phyloP scores from a whole-genome alignment of 306 rosid genomes.

The Quillaja saponaria region DNA sequence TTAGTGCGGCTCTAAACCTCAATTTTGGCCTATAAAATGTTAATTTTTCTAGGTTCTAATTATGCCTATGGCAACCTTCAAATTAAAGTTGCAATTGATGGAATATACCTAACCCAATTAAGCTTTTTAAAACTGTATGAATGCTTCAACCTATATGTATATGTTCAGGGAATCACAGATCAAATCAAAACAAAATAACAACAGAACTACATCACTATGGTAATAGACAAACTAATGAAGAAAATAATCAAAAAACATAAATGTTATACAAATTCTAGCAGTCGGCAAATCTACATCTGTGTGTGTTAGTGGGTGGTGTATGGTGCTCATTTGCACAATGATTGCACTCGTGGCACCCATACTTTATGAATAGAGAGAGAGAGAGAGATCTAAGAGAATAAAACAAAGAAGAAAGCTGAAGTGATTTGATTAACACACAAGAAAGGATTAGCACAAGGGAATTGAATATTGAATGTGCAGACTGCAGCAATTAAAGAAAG shows the following conservation, averaged over 20 bases:
- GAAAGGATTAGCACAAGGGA: conserved; percentile 41
- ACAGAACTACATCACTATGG: too few relatives aligned
- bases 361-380: conserved; percentile 48
- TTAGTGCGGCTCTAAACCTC: conserved; percentile 54
- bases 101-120: too few relatives aligned
- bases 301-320: conserved; percentile 44
- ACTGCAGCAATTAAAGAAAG: conserved; percentile 25
- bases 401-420: conserved; percentile 37
- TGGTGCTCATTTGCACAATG: conserved; percentile 65
- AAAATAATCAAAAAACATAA: conserved; percentile 1
- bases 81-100: conserved; percentile 26
- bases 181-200: neutral
- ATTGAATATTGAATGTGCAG: too few relatives aligned
- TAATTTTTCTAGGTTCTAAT: conserved; percentile 23
- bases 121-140: too few relatives aligned
- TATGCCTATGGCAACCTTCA: conserved; percentile 31
- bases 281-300: conserved; percentile 34
- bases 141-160: too few relatives aligned
- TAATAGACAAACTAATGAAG: neutral
- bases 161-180: neutral
- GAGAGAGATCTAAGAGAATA: conserved; percentile 28
- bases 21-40: conserved; percentile 30
- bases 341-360: conserved; percentile 86
- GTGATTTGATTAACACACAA: conserved; percentile 44
- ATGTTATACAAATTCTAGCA: conserved; percentile 19